Evolutionary conservation across 176 grass and related monocot species (phyloP), one percentile per base, ranked within the genome.

Genomic region (Secale cereale): DNA sequence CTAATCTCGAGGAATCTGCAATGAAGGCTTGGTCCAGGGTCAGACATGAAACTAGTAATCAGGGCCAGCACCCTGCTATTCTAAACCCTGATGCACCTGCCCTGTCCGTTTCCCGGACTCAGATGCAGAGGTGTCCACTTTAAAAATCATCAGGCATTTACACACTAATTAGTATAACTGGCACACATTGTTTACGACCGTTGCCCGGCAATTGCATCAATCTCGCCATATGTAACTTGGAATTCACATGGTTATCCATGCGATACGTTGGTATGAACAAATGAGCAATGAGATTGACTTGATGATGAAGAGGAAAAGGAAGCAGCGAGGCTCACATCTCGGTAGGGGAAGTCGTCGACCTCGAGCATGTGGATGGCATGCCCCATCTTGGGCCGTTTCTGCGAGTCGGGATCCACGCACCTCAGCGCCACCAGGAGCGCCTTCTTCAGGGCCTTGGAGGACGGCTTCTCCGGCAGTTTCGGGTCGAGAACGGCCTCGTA

Each of bases 341-440:
- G 85, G 67, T 92, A 96, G 16, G 90, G 97, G 78, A 94, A 99
- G 80, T 99, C 97, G 72, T 99, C 97, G 30, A 94, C 93, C 80
- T 99, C 91, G 4, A 99, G 97, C 97, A 98, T 99, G 31, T 99
- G 93, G 91, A 99, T 95, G 56, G 87, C 97, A 77, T 99, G 91
- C 57, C 97, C 93, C 93, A 99, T 96, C 88, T 99, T 99, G 12
- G 97, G 97, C 59, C 97, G 91, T 80, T 99, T 99, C 48, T 94
- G 89, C 6, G 93, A 87, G 33, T 99, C 97, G 15, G 97, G 97
- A 83, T 99, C 93, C 65, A 99, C 93, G 30, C 97, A 99, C 88
- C 91, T 83, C 70, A 99, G 78, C 14, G 97, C 97, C 5, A 99
- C 93, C 36, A 99, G 22, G 56, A 99, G 93, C 27, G 89, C 86